These are phyloP conservation scores for Silene noctiflora DNA, from an alignment of 179 eudicot genomes.

Conservation along the genomic window DNA sequence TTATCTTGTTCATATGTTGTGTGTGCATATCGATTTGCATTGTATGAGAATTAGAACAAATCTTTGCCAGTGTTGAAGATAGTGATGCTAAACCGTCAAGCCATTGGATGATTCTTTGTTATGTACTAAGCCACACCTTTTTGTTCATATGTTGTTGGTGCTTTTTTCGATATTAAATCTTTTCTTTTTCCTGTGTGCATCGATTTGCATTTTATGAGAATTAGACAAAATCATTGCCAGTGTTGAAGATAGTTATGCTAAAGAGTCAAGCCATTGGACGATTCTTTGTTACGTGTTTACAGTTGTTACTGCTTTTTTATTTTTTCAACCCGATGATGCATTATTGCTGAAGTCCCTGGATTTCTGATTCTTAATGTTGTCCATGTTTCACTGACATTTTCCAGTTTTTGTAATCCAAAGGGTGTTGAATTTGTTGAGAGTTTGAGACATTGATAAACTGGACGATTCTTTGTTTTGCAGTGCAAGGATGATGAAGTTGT, in stretches of 20 bases:
- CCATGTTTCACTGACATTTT: background rate
- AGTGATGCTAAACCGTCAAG: background rate
- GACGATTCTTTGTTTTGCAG: constrained; percentile 39
- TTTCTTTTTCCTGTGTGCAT: too few relatives aligned
- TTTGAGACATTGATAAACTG: constrained; percentile 11
- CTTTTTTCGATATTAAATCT: too few relatives aligned
- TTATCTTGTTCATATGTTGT: too few relatives aligned
- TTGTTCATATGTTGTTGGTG: too few relatives aligned
- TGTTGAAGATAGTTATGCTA: background rate
- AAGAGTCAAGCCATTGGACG: background rate
- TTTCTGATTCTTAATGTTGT: background rate
- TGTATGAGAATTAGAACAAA: constrained; percentile 1
- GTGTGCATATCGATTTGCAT: background rate
- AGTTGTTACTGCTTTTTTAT: background rate
- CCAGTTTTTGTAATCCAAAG: background rate
- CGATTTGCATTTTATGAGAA: background rate
- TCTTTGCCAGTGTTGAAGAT: background rate
- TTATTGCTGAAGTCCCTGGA: background rate
- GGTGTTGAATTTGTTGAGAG: background rate
- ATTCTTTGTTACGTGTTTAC: background rate
- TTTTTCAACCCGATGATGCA: background rate
- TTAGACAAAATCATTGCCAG: background rate
- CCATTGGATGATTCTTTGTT: background rate
- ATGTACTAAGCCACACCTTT: too few relatives aligned
- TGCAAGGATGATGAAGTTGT: constrained; percentile 90